Evolutionary conservation across 1,284 basidiomycete genomes (phyloP), one percentile per base, ranked within the genome.

Genomic region (Flammula alnicola): DNA sequence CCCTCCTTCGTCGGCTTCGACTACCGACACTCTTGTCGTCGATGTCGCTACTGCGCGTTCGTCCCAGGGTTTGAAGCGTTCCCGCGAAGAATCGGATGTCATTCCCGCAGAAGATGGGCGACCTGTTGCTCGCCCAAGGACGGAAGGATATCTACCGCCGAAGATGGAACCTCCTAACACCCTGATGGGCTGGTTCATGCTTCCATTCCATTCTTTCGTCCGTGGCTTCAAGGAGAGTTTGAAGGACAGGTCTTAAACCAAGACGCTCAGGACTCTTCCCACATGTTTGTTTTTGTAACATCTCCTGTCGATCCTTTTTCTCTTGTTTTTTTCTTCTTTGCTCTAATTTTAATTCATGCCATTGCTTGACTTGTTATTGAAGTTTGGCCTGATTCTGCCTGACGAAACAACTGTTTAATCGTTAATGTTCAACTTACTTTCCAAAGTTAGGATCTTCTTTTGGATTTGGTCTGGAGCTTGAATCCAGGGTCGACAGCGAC

Each of bases 151-250:
- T 61, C 61, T 66, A 38, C 69, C 75, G 0, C 69, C 75, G 3
- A 59, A 70, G 50, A 68, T 68, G 43, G 76, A 79, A 20, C 61
- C 71, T 8, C 76, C 78, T 7, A 70, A 71, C 33, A 57, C 74
- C 33, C 43, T 55, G 35, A 59, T 81, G 47, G 77, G 77, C 33
- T 84, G 81, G 84, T 72, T 87, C 54, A 65, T 80, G 57, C 67
- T 77, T 33, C 85, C 84, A 3, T 72, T 87, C 65, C 76, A 77
- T 63, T 78, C 77, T 14, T 86, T 87, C 63, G 70, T 83, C 47
- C 73, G 76, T 55, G 85, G 84, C 10, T 86, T 87, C 69, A 78
- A 77, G 58, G 81, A 83, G 65, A 82, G 82, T 49, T 61, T 83
- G 55, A 65, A 55, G 53, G 58, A 58, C 51, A 51, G 45, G 36